phyloP scores from a whole-genome alignment of 2,329 filamentous ascomycete species.

The Tympanopsis confertula region DNA sequence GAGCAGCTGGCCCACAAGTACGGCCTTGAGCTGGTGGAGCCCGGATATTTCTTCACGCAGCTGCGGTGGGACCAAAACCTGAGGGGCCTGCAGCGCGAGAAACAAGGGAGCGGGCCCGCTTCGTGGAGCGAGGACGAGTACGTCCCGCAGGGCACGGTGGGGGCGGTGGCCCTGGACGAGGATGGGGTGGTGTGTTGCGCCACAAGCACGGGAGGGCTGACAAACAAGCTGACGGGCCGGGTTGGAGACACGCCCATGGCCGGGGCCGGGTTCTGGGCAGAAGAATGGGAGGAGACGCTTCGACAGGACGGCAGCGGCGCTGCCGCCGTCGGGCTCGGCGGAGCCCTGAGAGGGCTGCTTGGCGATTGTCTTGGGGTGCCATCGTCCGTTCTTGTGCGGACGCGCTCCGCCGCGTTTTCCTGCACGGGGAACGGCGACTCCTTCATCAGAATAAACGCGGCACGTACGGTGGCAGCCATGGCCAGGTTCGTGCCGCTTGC shows the following conservation, averaged over 20 bases:
- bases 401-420: constrained; percentile 41
- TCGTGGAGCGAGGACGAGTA: constrained; percentile 53
- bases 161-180: constrained; percentile 70
- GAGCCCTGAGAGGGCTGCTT: constrained; percentile 33
- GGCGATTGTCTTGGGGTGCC: constrained; percentile 48
- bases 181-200: constrained; percentile 62
- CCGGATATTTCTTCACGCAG: constrained; percentile 69
- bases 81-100: constrained; percentile 39
- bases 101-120: constrained; percentile 21
- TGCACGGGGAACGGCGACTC: constrained; percentile 84
- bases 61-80: constrained; percentile 69
- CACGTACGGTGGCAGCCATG: constrained; percentile 62
- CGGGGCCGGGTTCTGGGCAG: constrained; percentile 83
- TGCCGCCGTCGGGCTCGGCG: constrained; percentile 22
- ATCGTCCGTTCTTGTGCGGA: constrained; percentile 24
- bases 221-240: constrained; percentile 76
- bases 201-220: constrained; percentile 65
- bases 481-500: constrained; percentile 47
- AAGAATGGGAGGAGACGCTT: constrained; percentile 61
- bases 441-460: constrained; percentile 63
- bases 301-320: constrained; percentile 17
- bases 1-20: constrained; percentile 58
- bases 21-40: constrained; percentile 59
- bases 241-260: constrained; percentile 78
- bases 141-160: constrained; percentile 73